These are phyloP conservation scores for Meira nashicola DNA, from an alignment of 1,284 basidiomycete genomes.

Conservation along the genomic window DNA sequence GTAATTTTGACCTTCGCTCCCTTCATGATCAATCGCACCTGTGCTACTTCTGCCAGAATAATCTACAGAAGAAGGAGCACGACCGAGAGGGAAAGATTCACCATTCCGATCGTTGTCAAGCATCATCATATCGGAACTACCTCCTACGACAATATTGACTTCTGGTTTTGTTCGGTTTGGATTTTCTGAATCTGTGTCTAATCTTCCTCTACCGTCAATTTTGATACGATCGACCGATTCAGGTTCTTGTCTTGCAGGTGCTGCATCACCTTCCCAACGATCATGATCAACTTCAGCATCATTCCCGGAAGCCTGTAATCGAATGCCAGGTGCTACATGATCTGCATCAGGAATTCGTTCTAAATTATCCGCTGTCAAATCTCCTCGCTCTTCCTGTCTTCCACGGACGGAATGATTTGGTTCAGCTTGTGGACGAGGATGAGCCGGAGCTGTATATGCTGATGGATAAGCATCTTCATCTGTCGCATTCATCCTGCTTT, in stretches of 20 bases:
- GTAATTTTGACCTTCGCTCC: neutral
- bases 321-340: constrained; percentile 48
- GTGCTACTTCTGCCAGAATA: constrained; percentile 26
- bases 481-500: neutral
- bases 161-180: too few relatives aligned
- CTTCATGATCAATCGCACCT: neutral
- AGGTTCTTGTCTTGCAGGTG: neutral
- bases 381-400: neutral
- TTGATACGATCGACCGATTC: constrained; percentile 3
- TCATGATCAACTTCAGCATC: neutral
- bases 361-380: constrained; percentile 48
- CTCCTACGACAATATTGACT: too few relatives aligned
- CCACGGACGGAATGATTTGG: neutral
- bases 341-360: constrained; percentile 48
- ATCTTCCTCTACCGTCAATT: neutral
- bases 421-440: constrained; percentile 9
- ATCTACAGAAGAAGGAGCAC: constrained; percentile 30
- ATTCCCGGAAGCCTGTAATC: constrained; percentile 20
- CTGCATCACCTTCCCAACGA: neutral
- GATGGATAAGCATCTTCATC: neutral
- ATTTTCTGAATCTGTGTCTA: neutral
- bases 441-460: constrained; percentile 3
- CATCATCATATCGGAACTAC: neutral
- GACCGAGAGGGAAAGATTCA: constrained; percentile 22
- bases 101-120: neutral